phyloP scores from a whole-genome alignment of 192 early-diverging fungal genomes.

The Phlyctochytrium planicorne region DNA sequence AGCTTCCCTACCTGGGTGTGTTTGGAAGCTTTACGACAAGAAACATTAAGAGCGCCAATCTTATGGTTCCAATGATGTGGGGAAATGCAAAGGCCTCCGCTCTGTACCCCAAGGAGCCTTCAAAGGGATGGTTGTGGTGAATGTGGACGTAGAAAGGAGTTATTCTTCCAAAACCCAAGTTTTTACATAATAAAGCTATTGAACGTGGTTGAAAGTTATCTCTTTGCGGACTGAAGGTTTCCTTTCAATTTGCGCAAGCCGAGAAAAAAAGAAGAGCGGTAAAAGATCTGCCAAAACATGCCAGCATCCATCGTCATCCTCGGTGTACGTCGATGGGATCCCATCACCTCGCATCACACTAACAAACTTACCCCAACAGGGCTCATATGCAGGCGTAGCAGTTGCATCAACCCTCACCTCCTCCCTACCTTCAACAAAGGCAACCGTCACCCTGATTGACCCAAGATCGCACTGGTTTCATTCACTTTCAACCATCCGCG shows the following conservation, averaged over 20 bases:
- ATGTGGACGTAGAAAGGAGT: too few relatives aligned
- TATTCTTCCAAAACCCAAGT: too few relatives aligned
- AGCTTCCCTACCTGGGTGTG: constrained; percentile 18
- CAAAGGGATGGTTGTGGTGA: too few relatives aligned
- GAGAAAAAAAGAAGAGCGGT: too few relatives aligned
- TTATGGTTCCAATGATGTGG: constrained; percentile 20
- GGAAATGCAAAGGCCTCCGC: too few relatives aligned
- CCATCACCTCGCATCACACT: not conserved
- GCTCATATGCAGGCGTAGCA: constrained; percentile 21
- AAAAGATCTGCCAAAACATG: too few relatives aligned
- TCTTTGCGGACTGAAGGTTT: too few relatives aligned
- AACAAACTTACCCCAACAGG: not conserved
- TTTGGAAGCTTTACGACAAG: constrained; percentile 25
- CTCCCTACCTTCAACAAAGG: not conserved
- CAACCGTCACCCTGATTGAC: constrained; percentile 21
- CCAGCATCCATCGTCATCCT: constrained; percentile 18
- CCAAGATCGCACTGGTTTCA: constrained; percentile 6
- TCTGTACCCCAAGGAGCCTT: too few relatives aligned
- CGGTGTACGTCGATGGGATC: not conserved
- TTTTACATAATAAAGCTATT: too few relatives aligned
- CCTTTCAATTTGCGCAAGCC: too few relatives aligned
- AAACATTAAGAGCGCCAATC: constrained; percentile 23
- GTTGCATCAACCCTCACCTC: constrained; percentile 1
- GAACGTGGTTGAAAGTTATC: too few relatives aligned
- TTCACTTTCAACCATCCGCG: constrained; percentile 22